A percentile compares a stretch with the other conserved stretches of the same genome.
phyloP scores from a whole-genome alignment of 441 rosid genomes.

The Biscutella laevigata region DNA sequence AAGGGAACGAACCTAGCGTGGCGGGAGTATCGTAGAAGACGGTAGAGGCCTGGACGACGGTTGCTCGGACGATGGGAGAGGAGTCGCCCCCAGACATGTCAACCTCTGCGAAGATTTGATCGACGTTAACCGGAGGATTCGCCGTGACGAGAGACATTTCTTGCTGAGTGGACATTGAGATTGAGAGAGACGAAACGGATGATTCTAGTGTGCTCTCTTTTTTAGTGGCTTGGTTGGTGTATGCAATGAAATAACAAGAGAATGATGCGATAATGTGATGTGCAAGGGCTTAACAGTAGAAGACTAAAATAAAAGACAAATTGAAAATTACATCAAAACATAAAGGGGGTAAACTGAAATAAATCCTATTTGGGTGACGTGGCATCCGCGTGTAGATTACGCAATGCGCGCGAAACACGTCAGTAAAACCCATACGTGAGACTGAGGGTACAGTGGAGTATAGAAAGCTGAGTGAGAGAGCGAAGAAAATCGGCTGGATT shows the following conservation, averaged over 20 bases:
- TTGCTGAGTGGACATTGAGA: constrained; percentile 11
- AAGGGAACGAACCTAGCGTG: constrained; percentile 46
- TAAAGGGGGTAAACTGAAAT: neutral
- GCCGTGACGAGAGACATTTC: constrained; percentile 42
- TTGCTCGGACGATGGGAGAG: constrained; percentile 55
- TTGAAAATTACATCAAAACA: neutral
- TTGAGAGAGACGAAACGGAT: neutral
- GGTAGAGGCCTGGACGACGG: constrained; percentile 89
- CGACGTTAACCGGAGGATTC: constrained; percentile 25
- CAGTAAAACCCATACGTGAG: neutral
- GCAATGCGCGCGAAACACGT: constrained; percentile 6
- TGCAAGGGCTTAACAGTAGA: too few species aligned
- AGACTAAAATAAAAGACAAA: neutral
- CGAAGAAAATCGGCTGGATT: neutral
- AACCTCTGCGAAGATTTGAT: constrained; percentile 58
- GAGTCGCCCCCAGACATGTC: constrained; percentile 59
- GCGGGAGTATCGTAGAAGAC: constrained; percentile 85
- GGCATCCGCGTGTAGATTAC: neutral
- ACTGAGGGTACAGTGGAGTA: neutral
- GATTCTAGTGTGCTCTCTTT: neutral
- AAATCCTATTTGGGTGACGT: constrained; percentile 6
- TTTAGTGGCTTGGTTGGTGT: neutral
- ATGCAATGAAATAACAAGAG: too few species aligned
- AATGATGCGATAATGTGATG: too few species aligned
- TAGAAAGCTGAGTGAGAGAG: neutral